Conservation (phyloP, 2,329 filamentous ascomycete genomes). For the Ceratocystis albifundus region DNA sequence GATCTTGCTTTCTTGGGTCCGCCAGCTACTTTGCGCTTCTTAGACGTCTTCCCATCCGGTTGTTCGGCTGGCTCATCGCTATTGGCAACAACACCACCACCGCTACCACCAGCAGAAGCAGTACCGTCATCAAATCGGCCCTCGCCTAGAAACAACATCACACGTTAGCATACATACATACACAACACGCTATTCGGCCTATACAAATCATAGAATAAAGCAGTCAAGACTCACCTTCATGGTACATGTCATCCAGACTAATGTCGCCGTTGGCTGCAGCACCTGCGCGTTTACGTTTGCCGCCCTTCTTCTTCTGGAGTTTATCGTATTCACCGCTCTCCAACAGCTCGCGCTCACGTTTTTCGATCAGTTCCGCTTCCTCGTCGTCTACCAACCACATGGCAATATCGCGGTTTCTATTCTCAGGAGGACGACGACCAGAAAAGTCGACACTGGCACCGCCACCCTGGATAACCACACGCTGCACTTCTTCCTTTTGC, state of each 20-base stretch:
- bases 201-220: background rate
- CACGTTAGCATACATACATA: slow-evolving; percentile 26
- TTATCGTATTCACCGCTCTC: slow-evolving; percentile 59
- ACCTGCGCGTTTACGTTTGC: slow-evolving; percentile 43
- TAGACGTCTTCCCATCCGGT: slow-evolving; percentile 37
- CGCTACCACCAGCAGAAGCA: slow-evolving; percentile 65
- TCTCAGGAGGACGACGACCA: slow-evolving; percentile 73
- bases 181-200: background rate
- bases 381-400: slow-evolving; percentile 98
- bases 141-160: slow-evolving; percentile 52
- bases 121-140: slow-evolving; percentile 86
- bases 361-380: slow-evolving; percentile 85
- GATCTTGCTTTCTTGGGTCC: slow-evolving; percentile 50
- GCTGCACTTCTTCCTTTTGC: slow-evolving; percentile 97
- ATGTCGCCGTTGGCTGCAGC: slow-evolving; percentile 31
- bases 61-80: slow-evolving; percentile 68
- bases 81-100: slow-evolving; percentile 34
- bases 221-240: slow-evolving; percentile 64
- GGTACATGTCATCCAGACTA: slow-evolving; percentile 94
- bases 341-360: slow-evolving; percentile 75
- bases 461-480: slow-evolving; percentile 88
- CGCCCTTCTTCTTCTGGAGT: slow-evolving; percentile 49
- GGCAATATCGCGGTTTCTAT: slow-evolving; percentile 93
- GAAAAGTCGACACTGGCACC: slow-evolving; percentile 93
- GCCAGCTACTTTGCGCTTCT: slow-evolving; percentile 45